These are phyloP conservation scores for Aureobasidium zeae DNA, from an alignment of 2,329 filamentous ascomycete species.

Conservation along the genomic window DNA sequence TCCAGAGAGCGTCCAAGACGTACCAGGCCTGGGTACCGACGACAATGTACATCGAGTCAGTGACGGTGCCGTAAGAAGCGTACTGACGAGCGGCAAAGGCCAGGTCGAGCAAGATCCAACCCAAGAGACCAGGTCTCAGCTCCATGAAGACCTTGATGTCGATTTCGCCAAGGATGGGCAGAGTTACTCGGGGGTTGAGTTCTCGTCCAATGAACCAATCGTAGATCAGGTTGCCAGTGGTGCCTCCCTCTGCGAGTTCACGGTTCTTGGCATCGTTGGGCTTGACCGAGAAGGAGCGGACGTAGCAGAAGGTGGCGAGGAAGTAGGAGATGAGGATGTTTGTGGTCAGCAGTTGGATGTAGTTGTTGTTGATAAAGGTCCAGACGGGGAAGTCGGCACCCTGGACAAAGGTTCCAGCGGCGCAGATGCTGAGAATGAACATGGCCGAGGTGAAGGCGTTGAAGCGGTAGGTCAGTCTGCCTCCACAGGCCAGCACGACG, in stretches of 20 bases:
- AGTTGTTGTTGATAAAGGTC: constrained; percentile 90
- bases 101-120: constrained; percentile 78
- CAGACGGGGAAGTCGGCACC: constrained; percentile 80
- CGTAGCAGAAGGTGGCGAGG: constrained; percentile 70
- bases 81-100: constrained; percentile 84
- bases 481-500: constrained; percentile 58
- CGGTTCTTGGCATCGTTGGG: constrained; percentile 62
- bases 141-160: constrained; percentile 89
- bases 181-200: constrained; percentile 73
- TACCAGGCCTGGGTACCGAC: constrained; percentile 72
- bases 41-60: constrained; percentile 72
- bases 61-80: constrained; percentile 69
- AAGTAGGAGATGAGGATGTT: constrained; percentile 68
- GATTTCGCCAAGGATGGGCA: constrained; percentile 73
- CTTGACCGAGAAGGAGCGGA: constrained; percentile 72
- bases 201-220: constrained; percentile 97
- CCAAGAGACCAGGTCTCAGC: constrained; percentile 81
- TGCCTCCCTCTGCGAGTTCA: constrained; percentile 72
- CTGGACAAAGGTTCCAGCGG: constrained; percentile 64
- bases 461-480: constrained; percentile 71
- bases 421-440: constrained; percentile 60
- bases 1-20: constrained; percentile 73
- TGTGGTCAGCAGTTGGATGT: constrained; percentile 71
- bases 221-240: constrained; percentile 77
- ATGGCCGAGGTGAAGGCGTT: constrained; percentile 64